Conservation (phyloP, 306 rosid genomes). For the Quercus robur region DNA sequence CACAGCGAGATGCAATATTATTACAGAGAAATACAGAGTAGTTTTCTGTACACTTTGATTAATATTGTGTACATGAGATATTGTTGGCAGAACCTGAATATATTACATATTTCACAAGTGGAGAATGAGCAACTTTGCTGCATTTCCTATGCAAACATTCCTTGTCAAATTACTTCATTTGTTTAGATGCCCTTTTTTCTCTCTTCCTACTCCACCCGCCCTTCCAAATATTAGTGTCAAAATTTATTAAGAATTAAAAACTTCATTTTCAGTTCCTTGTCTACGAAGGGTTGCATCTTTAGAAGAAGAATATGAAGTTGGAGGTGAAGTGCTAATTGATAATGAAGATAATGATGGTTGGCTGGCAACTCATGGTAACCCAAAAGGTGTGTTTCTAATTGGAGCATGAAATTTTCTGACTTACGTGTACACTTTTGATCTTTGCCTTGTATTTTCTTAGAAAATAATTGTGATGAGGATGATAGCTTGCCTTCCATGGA, state of each 20-base stretch:
- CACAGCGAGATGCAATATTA: too few species aligned
- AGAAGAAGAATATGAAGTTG: conserved; percentile 97
- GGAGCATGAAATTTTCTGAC: not conserved
- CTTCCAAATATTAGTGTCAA: not conserved
- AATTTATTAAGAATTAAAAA: not conserved
- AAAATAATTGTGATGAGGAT: conserved; percentile 63
- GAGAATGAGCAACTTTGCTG: too few species aligned
- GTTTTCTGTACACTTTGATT: too few species aligned
- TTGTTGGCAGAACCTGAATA: too few species aligned
- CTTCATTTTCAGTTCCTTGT: conserved; percentile 75
- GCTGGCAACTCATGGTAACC: conserved; percentile 96
- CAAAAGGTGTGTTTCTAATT: conserved; percentile 55
- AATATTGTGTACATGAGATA: too few species aligned
- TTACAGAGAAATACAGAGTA: too few species aligned
- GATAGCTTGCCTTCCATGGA: conserved; percentile 88
- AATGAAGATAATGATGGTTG: conserved; percentile 92
- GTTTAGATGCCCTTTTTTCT: not conserved
- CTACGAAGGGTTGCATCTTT: conserved; percentile 84
- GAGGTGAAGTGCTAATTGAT: conserved; percentile 89
- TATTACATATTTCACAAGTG: too few species aligned
- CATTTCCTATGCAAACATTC: too few species aligned
- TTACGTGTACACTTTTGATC: conserved; percentile 9
- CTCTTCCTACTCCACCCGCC: not conserved
- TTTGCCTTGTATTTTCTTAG: conserved; percentile 27
- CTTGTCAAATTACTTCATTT: too few species aligned